Conservation (phyloP, 2,329 filamentous ascomycete genomes). For the Fusarium sublunatum region DNA sequence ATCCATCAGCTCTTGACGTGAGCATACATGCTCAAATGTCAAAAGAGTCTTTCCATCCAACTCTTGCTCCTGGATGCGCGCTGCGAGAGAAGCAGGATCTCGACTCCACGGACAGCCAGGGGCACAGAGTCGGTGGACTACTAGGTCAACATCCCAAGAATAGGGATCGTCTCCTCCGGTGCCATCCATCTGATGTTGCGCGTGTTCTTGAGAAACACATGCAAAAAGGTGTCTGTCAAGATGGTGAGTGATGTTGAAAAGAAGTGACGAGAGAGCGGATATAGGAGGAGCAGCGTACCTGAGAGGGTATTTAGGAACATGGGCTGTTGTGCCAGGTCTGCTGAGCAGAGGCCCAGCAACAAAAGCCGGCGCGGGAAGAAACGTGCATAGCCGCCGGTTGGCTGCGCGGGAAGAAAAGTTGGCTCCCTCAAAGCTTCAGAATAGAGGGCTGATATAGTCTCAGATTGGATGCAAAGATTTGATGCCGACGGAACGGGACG, state of each 20-base stretch:
- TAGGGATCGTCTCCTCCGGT: slow-evolving; percentile 70
- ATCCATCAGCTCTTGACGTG: slow-evolving; percentile 61
- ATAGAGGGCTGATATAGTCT: not conserved
- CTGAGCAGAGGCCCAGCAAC: slow-evolving; percentile 32
- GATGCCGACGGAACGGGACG: not conserved
- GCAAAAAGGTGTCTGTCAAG: slow-evolving; percentile 7
- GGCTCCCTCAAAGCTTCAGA: not conserved
- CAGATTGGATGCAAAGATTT: not conserved
- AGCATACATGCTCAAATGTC: slow-evolving; percentile 62
- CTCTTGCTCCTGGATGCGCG: slow-evolving; percentile 68
- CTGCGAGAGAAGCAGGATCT: slow-evolving; percentile 63
- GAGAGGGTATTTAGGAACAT: slow-evolving; percentile 22
- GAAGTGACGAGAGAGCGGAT: not conserved
- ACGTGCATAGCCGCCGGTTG: slow-evolving; percentile 36
- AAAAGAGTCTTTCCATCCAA: slow-evolving; percentile 75
- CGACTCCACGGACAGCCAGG: slow-evolving; percentile 61
- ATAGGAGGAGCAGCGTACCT: not conserved
- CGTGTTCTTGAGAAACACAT: slow-evolving; percentile 10
- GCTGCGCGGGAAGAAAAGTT: slow-evolving; percentile 16
- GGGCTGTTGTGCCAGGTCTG: slow-evolving; percentile 16
- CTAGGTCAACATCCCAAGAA: slow-evolving; percentile 75
- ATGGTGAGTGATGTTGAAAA: not conserved
- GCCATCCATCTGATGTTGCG: slow-evolving; percentile 44
- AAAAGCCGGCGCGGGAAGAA: slow-evolving; percentile 4
- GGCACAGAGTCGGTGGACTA: slow-evolving; percentile 74